Evolutionary conservation across 2,329 filamentous ascomycete genomes (phyloP).

Genomic region (Pseudogymnoascus sp.): DNA sequence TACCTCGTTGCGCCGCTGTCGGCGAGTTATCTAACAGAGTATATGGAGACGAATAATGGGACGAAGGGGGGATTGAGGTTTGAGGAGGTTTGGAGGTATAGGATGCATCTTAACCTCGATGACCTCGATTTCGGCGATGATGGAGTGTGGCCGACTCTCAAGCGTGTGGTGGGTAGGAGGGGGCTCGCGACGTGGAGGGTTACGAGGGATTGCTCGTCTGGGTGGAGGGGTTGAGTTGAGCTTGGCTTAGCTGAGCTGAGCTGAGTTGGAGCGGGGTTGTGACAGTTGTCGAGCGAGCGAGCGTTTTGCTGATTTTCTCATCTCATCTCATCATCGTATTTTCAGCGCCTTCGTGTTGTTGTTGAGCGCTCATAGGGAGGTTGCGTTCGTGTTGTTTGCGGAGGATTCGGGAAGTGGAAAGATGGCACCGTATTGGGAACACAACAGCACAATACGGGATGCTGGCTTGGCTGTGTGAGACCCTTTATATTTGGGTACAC

Average conservation of each 20-base stretch:
- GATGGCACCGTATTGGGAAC: background rate
- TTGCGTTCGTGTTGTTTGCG: no score
- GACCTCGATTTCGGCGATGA: conserved; percentile 74
- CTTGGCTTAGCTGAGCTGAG: no score
- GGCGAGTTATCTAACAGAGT: conserved; percentile 61
- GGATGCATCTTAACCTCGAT: conserved; percentile 66
- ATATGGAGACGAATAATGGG: conserved; percentile 33
- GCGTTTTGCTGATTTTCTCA: background rate
- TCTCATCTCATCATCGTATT: background rate
- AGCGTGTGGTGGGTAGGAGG: conserved; percentile 57
- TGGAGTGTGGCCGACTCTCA: conserved; percentile 64
- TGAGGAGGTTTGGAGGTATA: conserved; percentile 62
- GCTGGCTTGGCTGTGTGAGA: background rate
- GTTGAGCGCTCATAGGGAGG: background rate
- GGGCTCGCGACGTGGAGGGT: conserved; percentile 58
- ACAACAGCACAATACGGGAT: conserved; percentile 1
- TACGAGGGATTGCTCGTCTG: conserved; percentile 34
- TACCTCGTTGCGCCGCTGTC: conserved; percentile 69
- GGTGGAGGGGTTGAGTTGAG: background rate
- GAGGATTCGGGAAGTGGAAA: no score
- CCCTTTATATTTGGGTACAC: background rate
- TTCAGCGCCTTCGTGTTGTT: background rate
- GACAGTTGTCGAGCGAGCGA: background rate
- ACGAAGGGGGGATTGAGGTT: conserved; percentile 55
- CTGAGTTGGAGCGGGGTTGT: background rate